Base-by-base conservation (phyloP, 2,329 filamentous ascomycete species). In the Passalora sequoiae region DNA sequence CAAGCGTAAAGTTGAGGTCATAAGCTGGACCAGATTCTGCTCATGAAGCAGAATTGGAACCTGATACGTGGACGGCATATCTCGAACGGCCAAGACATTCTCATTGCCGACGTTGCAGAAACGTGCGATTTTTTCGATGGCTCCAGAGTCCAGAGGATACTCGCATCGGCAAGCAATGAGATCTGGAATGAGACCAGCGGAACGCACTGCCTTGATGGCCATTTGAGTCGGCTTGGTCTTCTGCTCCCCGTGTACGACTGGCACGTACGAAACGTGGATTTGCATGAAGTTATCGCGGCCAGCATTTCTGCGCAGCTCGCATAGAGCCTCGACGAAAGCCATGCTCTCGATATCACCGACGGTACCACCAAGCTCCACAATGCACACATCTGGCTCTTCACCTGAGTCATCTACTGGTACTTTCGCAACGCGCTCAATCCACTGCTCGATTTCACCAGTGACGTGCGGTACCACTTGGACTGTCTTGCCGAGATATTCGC, bases 201-300 rank as follows among this genome's bases (percentile, higher is more conserved):
- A 89, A 51, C 91, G 83, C 50, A 89, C 82, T 58, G 85, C 80
- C 61, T 83, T 83, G 59, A 97, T 88, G 19, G 91, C 87, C 59
- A 87, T 81, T 66, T 98, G 92, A 0, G 92, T 98, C 0, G 92
- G 92, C 71, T 97, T 97, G 7, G 89, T 97, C 78, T 97, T 97
- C 67, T 94, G 82, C 72, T 97, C 83, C 24, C 78, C 77, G 48
- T 76, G 69, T 28, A 83, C 77, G 24, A 91, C 77, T 1, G 89
- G 92, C 24, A 97, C 83, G 57, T 89, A 86, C 4, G 85, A 89
- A 50, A 96, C 91, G 67, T 89, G 83, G 54, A 96, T 94, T 63
- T 88, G 84, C 62, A 89, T 70, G 65, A 95, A 94, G 69, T 94
- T 91, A 62, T 80, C 77, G 61, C 79, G 81, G 56, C 85, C 86